Evolutionary conservation across 139 green algal species (phyloP).

Genomic region (Micromonas commoda): DNA sequence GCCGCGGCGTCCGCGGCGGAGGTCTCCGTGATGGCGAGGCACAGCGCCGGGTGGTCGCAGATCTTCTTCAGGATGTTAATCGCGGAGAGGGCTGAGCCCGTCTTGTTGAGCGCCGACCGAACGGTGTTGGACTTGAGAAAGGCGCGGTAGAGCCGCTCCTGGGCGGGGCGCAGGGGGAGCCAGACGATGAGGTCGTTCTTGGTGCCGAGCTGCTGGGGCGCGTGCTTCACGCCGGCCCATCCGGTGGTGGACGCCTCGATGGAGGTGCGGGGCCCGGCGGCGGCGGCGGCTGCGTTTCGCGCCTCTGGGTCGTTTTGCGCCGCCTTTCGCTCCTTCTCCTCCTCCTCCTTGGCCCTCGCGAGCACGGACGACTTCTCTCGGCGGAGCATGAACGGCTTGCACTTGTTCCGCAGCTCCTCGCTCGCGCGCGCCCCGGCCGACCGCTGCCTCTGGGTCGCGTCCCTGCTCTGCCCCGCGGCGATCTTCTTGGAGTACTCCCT

Average conservation of each 20-base stretch:
- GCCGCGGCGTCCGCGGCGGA: conserved; percentile 37
- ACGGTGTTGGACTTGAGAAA: conserved; percentile 52
- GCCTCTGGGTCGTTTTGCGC: too few relatives aligned
- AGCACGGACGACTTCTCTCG: conserved; percentile 82
- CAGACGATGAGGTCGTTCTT: conserved; percentile 96
- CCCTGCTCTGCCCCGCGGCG: conserved; percentile 47
- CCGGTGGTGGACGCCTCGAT: background rate
- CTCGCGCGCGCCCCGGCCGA: conserved; percentile 50
- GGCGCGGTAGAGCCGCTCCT: conserved; percentile 31
- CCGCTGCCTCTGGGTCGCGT: conserved; percentile 51
- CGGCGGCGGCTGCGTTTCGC: background rate
- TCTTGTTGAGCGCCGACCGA: conserved; percentile 67
- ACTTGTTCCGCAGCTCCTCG: conserved; percentile 50
- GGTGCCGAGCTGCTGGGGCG: conserved; percentile 34
- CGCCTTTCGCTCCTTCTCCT: background rate
- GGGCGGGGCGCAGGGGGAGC: conserved; percentile 61
- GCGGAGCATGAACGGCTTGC: conserved; percentile 75
- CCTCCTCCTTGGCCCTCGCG: background rate
- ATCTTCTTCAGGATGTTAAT: conserved; percentile 58
- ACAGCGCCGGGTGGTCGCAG: conserved; percentile 84
- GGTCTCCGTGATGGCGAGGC: conserved; percentile 48
- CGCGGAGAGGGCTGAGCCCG: conserved; percentile 62
- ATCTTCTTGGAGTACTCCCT: conserved; percentile 48
- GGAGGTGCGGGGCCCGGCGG: too few relatives aligned
- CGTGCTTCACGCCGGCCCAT: background rate